These are phyloP conservation scores for Penicillium alfredii DNA, from an alignment of 495 filamentous ascomycete genomes.

Conservation along the genomic window DNA sequence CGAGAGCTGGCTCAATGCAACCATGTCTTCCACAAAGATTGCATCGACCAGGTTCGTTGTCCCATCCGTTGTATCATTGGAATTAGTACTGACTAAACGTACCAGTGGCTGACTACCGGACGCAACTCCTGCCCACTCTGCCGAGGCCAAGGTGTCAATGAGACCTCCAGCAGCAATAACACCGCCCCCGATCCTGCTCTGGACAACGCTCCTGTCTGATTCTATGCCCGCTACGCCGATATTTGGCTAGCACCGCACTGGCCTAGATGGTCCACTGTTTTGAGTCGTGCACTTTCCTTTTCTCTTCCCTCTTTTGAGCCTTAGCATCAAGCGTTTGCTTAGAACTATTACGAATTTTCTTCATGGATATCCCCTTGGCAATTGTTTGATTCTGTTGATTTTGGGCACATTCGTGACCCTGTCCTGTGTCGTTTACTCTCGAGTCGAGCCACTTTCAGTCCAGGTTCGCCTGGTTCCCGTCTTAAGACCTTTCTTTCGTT, in stretches of 20 bases:
- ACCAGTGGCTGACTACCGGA: slow-evolving; percentile 71
- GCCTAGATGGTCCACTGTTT: too few relatives aligned
- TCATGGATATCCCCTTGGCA: slow-evolving; percentile 33
- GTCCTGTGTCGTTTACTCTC: neutral
- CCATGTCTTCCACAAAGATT: slow-evolving; percentile 67
- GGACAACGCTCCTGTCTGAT: slow-evolving; percentile 18
- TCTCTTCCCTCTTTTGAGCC: slow-evolving; percentile 15
- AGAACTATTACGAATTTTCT: slow-evolving; percentile 28
- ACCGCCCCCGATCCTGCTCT: slow-evolving; percentile 12
- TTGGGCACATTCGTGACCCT: slow-evolving; percentile 2
- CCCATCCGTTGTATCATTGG: neutral
- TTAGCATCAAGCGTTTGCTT: slow-evolving; percentile 38
- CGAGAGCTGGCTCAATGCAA: slow-evolving; percentile 60
- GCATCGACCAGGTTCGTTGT: slow-evolving; percentile 65
- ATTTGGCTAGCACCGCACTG: slow-evolving; percentile 4
- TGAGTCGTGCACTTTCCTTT: too few relatives aligned
- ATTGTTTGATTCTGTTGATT: slow-evolving; percentile 10
- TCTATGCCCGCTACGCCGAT: neutral
- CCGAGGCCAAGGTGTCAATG: slow-evolving; percentile 59
- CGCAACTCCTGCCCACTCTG: slow-evolving; percentile 75
- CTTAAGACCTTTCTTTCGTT: too few relatives aligned
- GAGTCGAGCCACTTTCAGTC: too few relatives aligned
- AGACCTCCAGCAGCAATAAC: slow-evolving; percentile 20
- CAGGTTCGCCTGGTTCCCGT: too few relatives aligned
- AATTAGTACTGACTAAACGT: slow-evolving; percentile 8